A percentile compares a stretch with the other conserved stretches of the same genome.
These are phyloP conservation scores for Pelargonium nanum DNA, from an alignment of 345 rosid genomes.

Conservation along the genomic window DNA sequence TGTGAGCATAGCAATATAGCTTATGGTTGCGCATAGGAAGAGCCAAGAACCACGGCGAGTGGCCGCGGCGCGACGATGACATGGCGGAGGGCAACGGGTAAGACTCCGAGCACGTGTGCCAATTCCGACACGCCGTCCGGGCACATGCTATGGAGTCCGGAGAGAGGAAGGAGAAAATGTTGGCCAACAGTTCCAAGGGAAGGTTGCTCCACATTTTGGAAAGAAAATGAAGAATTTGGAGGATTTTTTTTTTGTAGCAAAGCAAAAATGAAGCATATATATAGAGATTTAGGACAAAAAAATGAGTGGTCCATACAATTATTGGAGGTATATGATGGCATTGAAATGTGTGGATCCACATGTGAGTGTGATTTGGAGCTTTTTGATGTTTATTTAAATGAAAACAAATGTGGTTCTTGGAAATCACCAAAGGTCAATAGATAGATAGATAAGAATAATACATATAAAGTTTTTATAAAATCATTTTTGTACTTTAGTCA, in stretches of 20 bases:
- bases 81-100: constrained; percentile 11
- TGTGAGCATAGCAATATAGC: constrained; percentile 26
- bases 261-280: too few relatives aligned
- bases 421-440: constrained; percentile 12
- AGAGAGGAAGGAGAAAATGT: constrained; percentile 36
- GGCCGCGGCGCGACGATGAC: background rate
- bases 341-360: constrained; percentile 23
- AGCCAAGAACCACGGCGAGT: constrained; percentile 40
- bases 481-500: too few relatives aligned
- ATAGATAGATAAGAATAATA: too few relatives aligned
- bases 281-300: too few relatives aligned
- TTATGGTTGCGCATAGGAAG: constrained; percentile 29
- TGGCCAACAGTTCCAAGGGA: constrained; percentile 33
- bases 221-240: background rate
- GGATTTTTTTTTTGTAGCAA: too few relatives aligned
- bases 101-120: constrained; percentile 26
- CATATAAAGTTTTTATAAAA: too few relatives aligned
- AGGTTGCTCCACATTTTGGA: constrained; percentile 42
- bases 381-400: background rate
- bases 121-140: constrained; percentile 26
- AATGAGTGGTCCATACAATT: constrained; percentile 10
- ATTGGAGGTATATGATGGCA: constrained; percentile 14
- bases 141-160: constrained; percentile 43
- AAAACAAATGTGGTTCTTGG: constrained; percentile 12
- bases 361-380: constrained; percentile 3